A percentile compares a stretch with the other conserved stretches of the same genome.
phyloP scores from a whole-genome alignment of 306 rosid species.

The Mucuna pruriens region DNA sequence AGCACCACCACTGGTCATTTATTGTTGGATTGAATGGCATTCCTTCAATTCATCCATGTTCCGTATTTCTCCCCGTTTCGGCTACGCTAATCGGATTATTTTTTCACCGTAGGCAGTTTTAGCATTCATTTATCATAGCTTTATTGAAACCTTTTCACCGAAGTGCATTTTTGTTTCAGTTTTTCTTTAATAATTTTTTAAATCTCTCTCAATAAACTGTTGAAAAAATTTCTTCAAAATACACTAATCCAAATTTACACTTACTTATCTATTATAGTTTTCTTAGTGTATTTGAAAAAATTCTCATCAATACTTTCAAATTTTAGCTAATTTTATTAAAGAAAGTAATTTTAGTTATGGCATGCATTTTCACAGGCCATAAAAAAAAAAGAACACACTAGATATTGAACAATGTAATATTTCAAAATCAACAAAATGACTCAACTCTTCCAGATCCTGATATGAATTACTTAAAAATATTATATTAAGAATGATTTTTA shows the following conservation, averaged over 20 bases:
- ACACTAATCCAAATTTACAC: neutral
- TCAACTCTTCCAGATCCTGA: no score
- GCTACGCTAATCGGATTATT: neutral
- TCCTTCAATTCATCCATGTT: no score
- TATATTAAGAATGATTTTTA: no score
- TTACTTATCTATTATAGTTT: neutral
- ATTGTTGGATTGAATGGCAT: no score
- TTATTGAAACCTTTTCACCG: neutral
- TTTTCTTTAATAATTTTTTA: neutral
- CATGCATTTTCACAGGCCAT: neutral
- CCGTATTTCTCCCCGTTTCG: no score
- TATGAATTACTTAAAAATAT: no score
- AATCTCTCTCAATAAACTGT: neutral
- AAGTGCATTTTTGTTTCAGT: neutral
- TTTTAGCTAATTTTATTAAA: neutral
- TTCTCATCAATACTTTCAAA: neutral
- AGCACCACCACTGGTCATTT: no score
- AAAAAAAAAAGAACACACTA: neutral
- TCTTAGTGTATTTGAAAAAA: neutral
- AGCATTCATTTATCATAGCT: neutral
- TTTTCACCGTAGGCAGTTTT: neutral
- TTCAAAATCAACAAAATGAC: neutral
- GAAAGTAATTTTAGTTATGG: neutral
- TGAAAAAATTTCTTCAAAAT: neutral
- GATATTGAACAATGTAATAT: neutral